Base-by-base conservation (phyloP, 2,329 filamentous ascomycete genomes). In the Claviceps quebecensis region DNA sequence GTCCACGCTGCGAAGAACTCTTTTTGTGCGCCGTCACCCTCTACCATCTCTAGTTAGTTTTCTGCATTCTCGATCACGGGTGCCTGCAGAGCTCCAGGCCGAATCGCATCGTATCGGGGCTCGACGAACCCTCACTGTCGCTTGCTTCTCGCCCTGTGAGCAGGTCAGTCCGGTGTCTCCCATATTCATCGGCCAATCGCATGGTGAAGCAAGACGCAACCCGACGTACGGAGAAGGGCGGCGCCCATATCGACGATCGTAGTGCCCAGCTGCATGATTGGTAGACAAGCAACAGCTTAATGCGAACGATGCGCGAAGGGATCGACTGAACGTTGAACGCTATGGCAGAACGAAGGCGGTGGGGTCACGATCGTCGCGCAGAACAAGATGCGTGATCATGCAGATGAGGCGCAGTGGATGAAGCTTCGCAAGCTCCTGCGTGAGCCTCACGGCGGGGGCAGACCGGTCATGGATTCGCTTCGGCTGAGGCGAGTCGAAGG, bases 1-100 rank as follows among this genome's bases (percentile, higher is more conserved):
- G 91, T 90, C 89, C 88, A 96, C 72, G 93, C 96, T 61, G 90
- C 86, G 65, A 89, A 87, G 57, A 95, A 86, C 73, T 98, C 93
- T 74, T 95, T 90, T 69, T 95, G 81, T 47, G 87, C 85, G 44
- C 87, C 84, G 68, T 95, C 88, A 54, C 83, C 80, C 60, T 82
- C 80, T 80, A 58, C 72, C 39, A 51, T 29, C 23, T 2, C 11
- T 53, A 49, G 50, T 54, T 45, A 57, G 48, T 48, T 29, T 36
- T 37, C 1, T 41, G 48, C n/a, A 47, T 19, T 22, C 39, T 29
- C 36, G 16, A 41, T 36, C 22, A 45, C 17, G 5, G 36, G 50
- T 48, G 49, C 48, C 51, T 50, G 52, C 54, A 45, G 16, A 16
- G 26, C 36, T 41, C n/a, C 16, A 14, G 29, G 38, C 22, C 8